Conservation (phyloP, 805 yeast species). For the Suhomyces sp. region DNA sequence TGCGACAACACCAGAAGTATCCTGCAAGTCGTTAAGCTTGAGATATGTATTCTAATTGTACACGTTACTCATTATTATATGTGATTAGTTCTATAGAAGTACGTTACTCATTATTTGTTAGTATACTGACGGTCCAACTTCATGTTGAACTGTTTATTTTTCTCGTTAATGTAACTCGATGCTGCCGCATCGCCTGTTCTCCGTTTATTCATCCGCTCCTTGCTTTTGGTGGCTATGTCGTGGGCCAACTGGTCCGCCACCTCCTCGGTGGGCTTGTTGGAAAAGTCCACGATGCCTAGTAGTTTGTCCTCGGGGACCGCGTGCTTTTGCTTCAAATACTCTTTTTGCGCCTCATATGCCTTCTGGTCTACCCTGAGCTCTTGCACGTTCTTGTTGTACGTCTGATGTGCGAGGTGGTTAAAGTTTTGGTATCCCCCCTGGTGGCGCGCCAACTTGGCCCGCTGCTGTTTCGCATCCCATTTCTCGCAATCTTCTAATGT, state of each 20-base stretch:
- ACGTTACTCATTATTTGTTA: background rate
- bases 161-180: conserved; percentile 58
- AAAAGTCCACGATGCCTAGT: conserved; percentile 12
- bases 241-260: conserved; percentile 27
- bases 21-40: too few relatives aligned
- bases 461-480: conserved; percentile 48
- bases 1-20: too few relatives aligned
- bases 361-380: conserved; percentile 37
- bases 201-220: conserved; percentile 36
- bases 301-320: background rate
- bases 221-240: conserved; percentile 32
- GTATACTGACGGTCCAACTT: conserved; percentile 58
- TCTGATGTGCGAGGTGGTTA: conserved; percentile 54
- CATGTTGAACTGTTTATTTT: conserved; percentile 70
- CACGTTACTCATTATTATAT: too few relatives aligned
- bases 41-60: too few relatives aligned
- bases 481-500: conserved; percentile 62
- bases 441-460: conserved; percentile 14
- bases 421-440: conserved; percentile 47
- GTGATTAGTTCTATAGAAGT: too few relatives aligned
- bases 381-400: conserved; percentile 54
- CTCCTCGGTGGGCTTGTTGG: conserved; percentile 33
- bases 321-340: conserved; percentile 2
- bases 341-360: conserved; percentile 40
- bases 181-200: conserved; percentile 32